A percentile compares a stretch with the other conserved stretches of the same genome.
These are phyloP conservation scores for Trichoderma semiorbis DNA, from an alignment of 2,329 filamentous ascomycete genomes.

Conservation along the genomic window DNA sequence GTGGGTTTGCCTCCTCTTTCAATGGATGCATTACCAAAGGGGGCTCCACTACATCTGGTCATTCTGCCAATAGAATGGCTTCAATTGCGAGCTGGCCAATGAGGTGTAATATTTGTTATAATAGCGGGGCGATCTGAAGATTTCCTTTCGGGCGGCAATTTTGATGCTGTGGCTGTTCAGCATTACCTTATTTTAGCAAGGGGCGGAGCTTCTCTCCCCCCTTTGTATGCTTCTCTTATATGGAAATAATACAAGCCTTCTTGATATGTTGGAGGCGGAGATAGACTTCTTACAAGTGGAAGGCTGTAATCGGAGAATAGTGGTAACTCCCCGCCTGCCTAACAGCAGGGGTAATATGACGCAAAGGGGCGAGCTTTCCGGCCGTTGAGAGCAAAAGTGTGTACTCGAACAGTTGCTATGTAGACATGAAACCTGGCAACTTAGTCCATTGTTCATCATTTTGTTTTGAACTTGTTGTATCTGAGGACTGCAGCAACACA, in stretches of 20 bases:
- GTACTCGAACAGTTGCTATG: neutral
- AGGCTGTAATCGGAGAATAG: neutral
- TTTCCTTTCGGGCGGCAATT: neutral
- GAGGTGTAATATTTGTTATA: neutral
- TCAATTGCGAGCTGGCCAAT: constrained; percentile 1
- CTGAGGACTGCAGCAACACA: too few relatives aligned
- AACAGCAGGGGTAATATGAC: neutral
- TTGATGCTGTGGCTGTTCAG: neutral
- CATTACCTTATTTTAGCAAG: neutral
- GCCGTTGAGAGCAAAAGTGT: neutral
- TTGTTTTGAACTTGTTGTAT: neutral
- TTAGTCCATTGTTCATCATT: neutral
- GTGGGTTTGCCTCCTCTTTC: neutral
- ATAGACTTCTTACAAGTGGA: neutral
- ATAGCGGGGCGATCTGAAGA: neutral
- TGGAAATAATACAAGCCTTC: neutral
- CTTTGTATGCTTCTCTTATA: neutral
- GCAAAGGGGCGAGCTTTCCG: neutral
- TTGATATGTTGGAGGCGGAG: neutral
- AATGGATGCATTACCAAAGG: neutral
- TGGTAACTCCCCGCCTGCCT: neutral
- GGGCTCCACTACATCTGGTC: neutral
- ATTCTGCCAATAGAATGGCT: neutral
- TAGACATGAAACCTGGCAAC: neutral
- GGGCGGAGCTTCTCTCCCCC: neutral